Evolutionary conservation across 306 rosid species (phyloP).

Genomic region (Fragaria ananassa): DNA sequence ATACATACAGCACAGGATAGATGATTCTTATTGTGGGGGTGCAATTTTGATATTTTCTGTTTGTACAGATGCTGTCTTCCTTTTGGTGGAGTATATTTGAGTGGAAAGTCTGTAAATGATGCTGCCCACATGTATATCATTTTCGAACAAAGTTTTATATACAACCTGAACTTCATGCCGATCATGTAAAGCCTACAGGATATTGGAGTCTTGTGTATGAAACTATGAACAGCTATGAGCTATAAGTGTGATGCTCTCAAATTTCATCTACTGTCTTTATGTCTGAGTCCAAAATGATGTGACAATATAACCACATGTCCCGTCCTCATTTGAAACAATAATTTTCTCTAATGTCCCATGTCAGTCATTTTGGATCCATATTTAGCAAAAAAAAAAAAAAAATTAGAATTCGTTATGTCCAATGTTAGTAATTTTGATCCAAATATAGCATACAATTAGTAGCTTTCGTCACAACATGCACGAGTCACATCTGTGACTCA

Average conservation of each 20-base stretch:
- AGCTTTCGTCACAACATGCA: not conserved
- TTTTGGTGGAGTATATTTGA: not conserved
- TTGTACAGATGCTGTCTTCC: not conserved
- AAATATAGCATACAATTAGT: no score
- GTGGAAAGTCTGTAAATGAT: not conserved
- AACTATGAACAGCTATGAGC: not conserved
- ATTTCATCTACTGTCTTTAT: not conserved
- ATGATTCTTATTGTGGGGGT: not conserved
- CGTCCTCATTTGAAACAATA: not conserved
- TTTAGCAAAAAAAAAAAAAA: no score
- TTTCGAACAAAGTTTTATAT: not conserved
- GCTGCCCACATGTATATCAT: not conserved
- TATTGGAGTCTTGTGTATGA: not conserved
- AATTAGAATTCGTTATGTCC: no score
- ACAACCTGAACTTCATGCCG: not conserved
- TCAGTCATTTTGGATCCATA: not conserved
- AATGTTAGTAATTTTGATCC: no score
- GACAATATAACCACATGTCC: not conserved
- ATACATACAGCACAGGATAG: not conserved
- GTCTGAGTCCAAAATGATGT: not conserved
- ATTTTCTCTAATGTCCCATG: not conserved
- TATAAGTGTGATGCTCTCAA: not conserved
- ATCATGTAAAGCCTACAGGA: not conserved
- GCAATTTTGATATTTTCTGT: not conserved
- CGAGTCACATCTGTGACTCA: not conserved